Base-by-base conservation (phyloP, 208 protist species). In the Eutreptiella sp. region DNA sequence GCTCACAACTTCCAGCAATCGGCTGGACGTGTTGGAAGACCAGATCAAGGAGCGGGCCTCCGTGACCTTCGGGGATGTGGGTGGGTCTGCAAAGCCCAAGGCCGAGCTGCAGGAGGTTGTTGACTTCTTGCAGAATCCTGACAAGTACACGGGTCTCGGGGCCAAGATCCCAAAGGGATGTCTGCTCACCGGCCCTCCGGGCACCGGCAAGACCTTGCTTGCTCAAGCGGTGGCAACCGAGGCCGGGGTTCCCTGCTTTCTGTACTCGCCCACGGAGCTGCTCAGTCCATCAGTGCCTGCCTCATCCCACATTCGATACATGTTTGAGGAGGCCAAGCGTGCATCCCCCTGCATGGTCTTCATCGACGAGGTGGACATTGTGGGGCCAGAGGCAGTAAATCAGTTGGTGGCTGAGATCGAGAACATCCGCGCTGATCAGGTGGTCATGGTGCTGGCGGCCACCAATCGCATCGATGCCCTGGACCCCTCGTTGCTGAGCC, bases 361-460 rank as follows among this genome's bases (percentile, higher is more conserved):
- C 79, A 94, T 98, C 31, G 94, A 98, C 73, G 95, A 98, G 69
- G 95, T 98, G 45, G 95, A 98, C 61, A 88, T 92, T 0, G 81
- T 98, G 11, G 95, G 93, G 9, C 81, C 77, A 14, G 77, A 79
- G 27, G 96, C 93, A 11, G 80, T 98, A 55, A 97, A 97, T 71
- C 92, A 97, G 75, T 83, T 98, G 4, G 81, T 98, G 5, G 83
- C 92, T 14, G 92, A 97, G 72, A 73, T 98, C 36, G 94, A 98
- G 55, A 92, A 92, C 9, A 78, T 96, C 43, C 84, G 87, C 62
- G 73, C 87, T 35, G 72, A 80, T 36, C 79, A 83, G 24, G 81
- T 98, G 19, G 74, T 98, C 29, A 85, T 99, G 46, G 93, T 98
- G 11, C 88, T 98, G 45, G 94, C 94, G 0, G 92, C 85, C 14